phyloP scores from a whole-genome alignment of 441 rosid genomes.

The Brassica hybrid region DNA sequence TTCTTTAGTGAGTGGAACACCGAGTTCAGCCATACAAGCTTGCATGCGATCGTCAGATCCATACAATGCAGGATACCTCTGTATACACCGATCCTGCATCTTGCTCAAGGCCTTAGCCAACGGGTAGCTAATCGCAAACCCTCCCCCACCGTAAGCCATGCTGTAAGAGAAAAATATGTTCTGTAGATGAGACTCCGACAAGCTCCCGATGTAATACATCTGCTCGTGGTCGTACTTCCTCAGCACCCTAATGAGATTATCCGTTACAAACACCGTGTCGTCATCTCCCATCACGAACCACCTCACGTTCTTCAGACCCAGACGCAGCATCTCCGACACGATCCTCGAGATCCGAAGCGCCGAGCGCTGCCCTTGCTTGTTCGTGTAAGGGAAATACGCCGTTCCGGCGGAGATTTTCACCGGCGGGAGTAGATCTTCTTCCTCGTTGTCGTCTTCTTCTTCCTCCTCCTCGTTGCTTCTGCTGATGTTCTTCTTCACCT shows the following conservation, averaged over 20 bases:
- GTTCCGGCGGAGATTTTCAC: slow-evolving; percentile 73
- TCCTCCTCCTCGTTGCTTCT: not conserved
- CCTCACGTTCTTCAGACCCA: slow-evolving; percentile 66
- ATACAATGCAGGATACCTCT: slow-evolving; percentile 80
- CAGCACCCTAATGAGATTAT: slow-evolving; percentile 69
- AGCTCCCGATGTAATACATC: slow-evolving; percentile 86
- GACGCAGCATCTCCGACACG: slow-evolving; percentile 75
- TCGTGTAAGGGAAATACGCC: slow-evolving; percentile 63
- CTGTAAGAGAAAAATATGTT: slow-evolving; percentile 87
- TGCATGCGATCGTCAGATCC: slow-evolving; percentile 95
- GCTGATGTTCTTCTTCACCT: slow-evolving; percentile 36
- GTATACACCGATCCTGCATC: slow-evolving; percentile 83
- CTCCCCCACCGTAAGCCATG: slow-evolving; percentile 98
- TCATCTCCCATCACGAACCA: slow-evolving; percentile 99
- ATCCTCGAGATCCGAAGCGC: slow-evolving; percentile 91
- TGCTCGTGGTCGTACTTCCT: slow-evolving; percentile 82
- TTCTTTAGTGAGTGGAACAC: slow-evolving; percentile 93
- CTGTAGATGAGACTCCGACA: slow-evolving; percentile 85
- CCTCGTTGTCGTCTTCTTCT: slow-evolving; percentile 4
- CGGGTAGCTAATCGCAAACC: slow-evolving; percentile 88
- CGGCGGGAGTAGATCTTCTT: slow-evolving; percentile 51
- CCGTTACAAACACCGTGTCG: slow-evolving; percentile 83
- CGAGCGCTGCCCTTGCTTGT: slow-evolving; percentile 82
- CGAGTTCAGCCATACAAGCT: slow-evolving; percentile 97
- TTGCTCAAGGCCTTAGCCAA: slow-evolving; percentile 72